Conservation (phyloP, 2,329 filamentous ascomycete species). For the Helotiales sp. region DNA sequence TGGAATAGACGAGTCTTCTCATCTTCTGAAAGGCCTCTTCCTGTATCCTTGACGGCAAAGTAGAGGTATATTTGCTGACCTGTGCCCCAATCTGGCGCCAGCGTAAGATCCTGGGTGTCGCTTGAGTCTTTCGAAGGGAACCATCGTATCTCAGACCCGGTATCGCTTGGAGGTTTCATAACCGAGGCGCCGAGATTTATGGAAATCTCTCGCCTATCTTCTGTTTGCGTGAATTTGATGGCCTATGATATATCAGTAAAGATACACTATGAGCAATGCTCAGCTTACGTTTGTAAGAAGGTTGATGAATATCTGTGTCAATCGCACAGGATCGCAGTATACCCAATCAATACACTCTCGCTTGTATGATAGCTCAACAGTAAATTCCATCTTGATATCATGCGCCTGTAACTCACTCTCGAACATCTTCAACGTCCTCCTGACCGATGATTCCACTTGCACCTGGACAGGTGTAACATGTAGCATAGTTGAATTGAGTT, state of each 20-base stretch:
- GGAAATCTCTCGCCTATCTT: slow-evolving; percentile 55
- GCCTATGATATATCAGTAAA: slow-evolving; percentile 35
- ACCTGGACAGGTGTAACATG: slow-evolving; percentile 69
- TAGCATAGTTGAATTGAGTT: slow-evolving; percentile 70
- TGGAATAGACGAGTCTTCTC: slow-evolving; percentile 68
- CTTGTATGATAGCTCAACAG: slow-evolving; percentile 65
- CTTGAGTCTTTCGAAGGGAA: slow-evolving; percentile 32
- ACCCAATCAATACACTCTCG: slow-evolving; percentile 67
- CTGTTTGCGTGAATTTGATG: slow-evolving; percentile 64
- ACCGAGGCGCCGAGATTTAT: slow-evolving; percentile 45
- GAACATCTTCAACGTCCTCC: slow-evolving; percentile 73
- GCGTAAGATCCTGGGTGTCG: slow-evolving; percentile 17
- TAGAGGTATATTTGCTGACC: slow-evolving; percentile 39
- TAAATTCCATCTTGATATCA: slow-evolving; percentile 67
- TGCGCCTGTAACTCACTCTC: slow-evolving; percentile 71
- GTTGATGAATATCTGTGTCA: slow-evolving; percentile 76
- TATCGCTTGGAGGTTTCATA: slow-evolving; percentile 22
- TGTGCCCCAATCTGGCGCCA: slow-evolving; percentile 33
- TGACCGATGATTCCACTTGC: slow-evolving; percentile 64
- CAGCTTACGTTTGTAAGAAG: slow-evolving; percentile 57
- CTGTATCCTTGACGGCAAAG: slow-evolving; percentile 64
- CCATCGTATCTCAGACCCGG: slow-evolving; percentile 33
- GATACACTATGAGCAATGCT: not conserved
- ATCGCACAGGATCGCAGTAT: slow-evolving; percentile 70
- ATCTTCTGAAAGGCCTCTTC: slow-evolving; percentile 59